Evolutionary conservation across 2,329 filamentous ascomycete genomes (phyloP), one percentile per base, ranked within the genome.

Genomic region (Botrytis porri): DNA sequence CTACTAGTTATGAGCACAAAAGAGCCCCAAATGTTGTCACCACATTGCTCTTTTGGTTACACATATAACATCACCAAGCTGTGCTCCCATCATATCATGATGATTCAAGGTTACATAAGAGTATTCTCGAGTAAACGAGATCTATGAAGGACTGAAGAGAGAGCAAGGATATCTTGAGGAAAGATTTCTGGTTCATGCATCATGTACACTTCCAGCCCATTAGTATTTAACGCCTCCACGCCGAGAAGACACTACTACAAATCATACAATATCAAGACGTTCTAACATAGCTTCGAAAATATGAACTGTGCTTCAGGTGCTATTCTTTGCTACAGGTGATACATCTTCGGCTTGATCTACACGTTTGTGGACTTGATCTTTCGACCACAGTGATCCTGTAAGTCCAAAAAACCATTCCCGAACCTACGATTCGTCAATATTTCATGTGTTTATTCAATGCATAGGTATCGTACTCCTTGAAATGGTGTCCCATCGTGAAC

Each of bases 401-500:
- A 81, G 77, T 12, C 79, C 79, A 80, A 82, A 84, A 75, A 86
- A 82, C 74, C 76, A 81, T 41, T 79, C 78, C 37, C 84, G 82
- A 64, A 84, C 64, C 84, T 86, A 69, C 25, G 65, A 70, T 9
- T 16, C 10, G 72, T 79, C 57, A 79, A 74, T 37, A 51, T 69
- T n/a, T 32, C 8, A 18, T n/a, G 4, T 37, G 6, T 9, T 41
- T 12, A 43, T 32, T 37, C 37, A 41, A 43, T 41, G 37, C 25
- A 14, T n/a, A 57, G 41, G 37, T n/a, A n/a, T 32, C 86, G 76
- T 83, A 88, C 86, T 51, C 82, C 83, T 75, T 86, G 82, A 75
- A 89, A 88, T 4, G 86, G 86, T 65, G 84, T 83, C 5, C 81
- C 79, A 16, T 79, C 76, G 61, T 75, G 72, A 14, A 74, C 79